Evolutionary conservation across 148 eudicot species (phyloP).

Genomic region (Arbutus unedo): DNA sequence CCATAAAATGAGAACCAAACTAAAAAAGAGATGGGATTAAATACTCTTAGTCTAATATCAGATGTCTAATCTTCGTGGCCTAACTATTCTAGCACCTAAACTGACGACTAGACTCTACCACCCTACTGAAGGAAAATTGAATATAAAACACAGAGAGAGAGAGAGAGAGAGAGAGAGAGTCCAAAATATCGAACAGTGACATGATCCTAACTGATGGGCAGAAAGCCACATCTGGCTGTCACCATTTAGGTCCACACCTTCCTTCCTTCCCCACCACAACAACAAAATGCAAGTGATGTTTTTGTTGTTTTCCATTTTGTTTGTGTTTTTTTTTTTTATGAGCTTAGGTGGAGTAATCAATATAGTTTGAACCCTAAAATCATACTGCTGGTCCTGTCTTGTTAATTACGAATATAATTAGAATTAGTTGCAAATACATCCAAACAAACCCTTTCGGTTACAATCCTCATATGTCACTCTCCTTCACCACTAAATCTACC

Average conservation of each 20-base stretch:
- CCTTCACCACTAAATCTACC: not conserved
- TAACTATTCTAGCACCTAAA: too few relatives aligned
- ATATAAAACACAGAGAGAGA: not conserved
- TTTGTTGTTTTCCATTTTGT: slow-evolving; percentile 8
- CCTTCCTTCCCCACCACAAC: not conserved
- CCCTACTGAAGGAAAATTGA: too few relatives aligned
- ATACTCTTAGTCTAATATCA: too few relatives aligned
- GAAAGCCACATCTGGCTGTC: not conserved
- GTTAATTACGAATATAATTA: not conserved
- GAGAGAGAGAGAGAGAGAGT: not conserved
- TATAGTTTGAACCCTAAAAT: not conserved
- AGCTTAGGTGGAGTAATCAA: not conserved
- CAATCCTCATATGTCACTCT: not conserved
- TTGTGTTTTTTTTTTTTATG: not conserved
- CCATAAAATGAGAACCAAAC: too few relatives aligned
- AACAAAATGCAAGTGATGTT: slow-evolving; percentile 11
- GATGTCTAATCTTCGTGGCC: too few relatives aligned
- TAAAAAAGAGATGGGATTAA: too few relatives aligned
- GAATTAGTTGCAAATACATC: not conserved
- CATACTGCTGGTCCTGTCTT: not conserved
- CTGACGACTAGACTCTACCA: too few relatives aligned
- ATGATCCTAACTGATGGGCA: slow-evolving; percentile 1
- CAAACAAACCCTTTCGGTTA: not conserved
- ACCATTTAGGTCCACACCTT: not conserved
- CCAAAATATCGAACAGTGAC: not conserved